phyloP scores from a whole-genome alignment of 1,284 basidiomycete genomes.

The Athelia psychrophila region DNA sequence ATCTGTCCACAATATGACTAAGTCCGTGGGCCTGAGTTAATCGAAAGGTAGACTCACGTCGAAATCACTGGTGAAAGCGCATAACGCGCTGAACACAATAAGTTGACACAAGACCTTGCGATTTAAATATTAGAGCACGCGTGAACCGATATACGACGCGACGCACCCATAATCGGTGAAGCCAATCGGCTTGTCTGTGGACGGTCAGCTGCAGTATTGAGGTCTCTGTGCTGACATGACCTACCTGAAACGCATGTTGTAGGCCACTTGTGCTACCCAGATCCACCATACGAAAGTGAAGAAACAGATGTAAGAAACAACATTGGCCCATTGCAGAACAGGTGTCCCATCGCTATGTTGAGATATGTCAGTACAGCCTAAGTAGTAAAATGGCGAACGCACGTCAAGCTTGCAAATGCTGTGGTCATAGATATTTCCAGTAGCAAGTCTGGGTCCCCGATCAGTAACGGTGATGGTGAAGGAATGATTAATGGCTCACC shows the following conservation, averaged over 20 bases:
- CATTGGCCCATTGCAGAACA: background rate
- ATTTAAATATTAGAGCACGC: background rate
- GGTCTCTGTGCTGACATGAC: too few species aligned
- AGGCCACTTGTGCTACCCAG: background rate
- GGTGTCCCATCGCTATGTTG: background rate
- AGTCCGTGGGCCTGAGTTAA: too few species aligned
- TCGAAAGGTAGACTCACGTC: background rate
- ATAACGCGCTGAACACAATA: background rate
- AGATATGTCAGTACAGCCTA: background rate
- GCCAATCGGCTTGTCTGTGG: slow-evolving; percentile 4
- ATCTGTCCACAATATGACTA: background rate
- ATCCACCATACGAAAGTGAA: slow-evolving; percentile 1
- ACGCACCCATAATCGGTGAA: background rate
- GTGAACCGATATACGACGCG: too few species aligned
- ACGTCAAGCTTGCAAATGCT: background rate
- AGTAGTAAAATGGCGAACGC: background rate
- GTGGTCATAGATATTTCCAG: background rate
- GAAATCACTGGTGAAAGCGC: background rate
- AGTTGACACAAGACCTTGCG: background rate
- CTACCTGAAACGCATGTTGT: background rate
- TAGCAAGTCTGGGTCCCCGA: background rate
- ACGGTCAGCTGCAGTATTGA: too few species aligned
- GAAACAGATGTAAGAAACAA: background rate
- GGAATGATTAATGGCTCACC: background rate
- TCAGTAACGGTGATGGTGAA: background rate